Evolutionary conservation across 2,329 filamentous ascomycete genomes (phyloP).

Genomic region (Xylaria arbuscula): DNA sequence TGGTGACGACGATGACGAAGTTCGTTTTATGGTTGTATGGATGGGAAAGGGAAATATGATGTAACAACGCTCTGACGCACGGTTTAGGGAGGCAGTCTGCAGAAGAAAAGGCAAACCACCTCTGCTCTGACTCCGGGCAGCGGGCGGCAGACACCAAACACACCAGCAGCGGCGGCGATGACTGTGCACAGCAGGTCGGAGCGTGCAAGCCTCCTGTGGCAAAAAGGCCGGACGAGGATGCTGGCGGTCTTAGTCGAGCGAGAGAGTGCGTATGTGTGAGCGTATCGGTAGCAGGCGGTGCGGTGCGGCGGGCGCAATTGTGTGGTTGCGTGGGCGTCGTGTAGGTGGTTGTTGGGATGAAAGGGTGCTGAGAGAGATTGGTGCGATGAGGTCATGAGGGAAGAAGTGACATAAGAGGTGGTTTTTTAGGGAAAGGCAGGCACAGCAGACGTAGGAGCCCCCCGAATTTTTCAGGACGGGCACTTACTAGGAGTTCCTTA

Average conservation of each 20-base stretch:
- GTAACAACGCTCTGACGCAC: conserved; percentile 50
- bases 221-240: conserved; percentile 23
- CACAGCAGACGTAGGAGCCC: conserved; percentile 53
- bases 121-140: conserved; percentile 35
- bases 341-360: conserved; percentile 39
- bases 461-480: conserved; percentile 46
- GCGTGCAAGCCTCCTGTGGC: conserved; percentile 39
- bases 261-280: conserved; percentile 23
- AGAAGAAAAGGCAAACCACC: conserved; percentile 50
- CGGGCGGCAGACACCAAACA: conserved; percentile 11
- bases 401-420: conserved; percentile 56
- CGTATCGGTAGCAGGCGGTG: conserved; percentile 33
- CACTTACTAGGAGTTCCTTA: conserved; percentile 26
- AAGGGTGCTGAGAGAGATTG: conserved; percentile 45
- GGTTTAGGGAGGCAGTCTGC: conserved; percentile 49
- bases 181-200: conserved; percentile 21
- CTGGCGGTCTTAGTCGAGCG: conserved; percentile 28
- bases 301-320: conserved; percentile 23
- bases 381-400: conserved; percentile 55
- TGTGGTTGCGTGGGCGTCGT: conserved; percentile 7
- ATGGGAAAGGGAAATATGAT: conserved; percentile 50
- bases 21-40: conserved; percentile 46
- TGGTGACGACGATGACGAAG: conserved; percentile 53
- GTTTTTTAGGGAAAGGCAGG: conserved; percentile 51
- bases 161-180: conserved; percentile 4